A percentile compares a stretch with the other conserved stretches of the same genome.
phyloP scores from a whole-genome alignment of 805 yeast genomes.

The Pichia kluyveri region DNA sequence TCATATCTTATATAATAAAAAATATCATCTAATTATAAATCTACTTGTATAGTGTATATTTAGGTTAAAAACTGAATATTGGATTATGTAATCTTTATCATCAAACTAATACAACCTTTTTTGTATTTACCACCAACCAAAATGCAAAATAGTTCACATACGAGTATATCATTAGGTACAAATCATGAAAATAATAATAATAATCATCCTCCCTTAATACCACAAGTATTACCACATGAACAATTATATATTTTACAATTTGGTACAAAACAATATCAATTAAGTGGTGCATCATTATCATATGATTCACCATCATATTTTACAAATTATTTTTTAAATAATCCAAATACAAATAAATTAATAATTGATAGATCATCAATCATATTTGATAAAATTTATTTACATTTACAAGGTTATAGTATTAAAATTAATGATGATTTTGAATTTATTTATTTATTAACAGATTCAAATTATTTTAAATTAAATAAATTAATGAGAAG shows the following conservation, averaged over 20 bases:
- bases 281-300: constrained; percentile 77
- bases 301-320: constrained; percentile 87
- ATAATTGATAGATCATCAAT: constrained; percentile 68
- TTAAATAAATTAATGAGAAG: constrained; percentile 45
- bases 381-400: constrained; percentile 55
- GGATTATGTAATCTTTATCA: too few species aligned
- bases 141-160: too few species aligned
- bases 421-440: constrained; percentile 50
- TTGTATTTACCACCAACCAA: too few species aligned
- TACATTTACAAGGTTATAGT: constrained; percentile 77
- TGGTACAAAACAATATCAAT: constrained; percentile 51
- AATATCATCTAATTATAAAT: too few species aligned
- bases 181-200: too few species aligned
- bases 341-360: constrained; percentile 28
- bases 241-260: constrained; percentile 62
- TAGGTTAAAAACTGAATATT: too few species aligned
- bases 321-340: constrained; percentile 53
- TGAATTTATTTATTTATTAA: constrained; percentile 50
- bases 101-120: too few species aligned
- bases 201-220: constrained; percentile 24
- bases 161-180: too few species aligned
- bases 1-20: too few species aligned
- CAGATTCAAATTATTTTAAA: constrained; percentile 67
- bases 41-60: too few species aligned
- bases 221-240: constrained; percentile 55